Conservation (phyloP, 1,139 yeast genomes). For the Geotrichum bryndzae region DNA sequence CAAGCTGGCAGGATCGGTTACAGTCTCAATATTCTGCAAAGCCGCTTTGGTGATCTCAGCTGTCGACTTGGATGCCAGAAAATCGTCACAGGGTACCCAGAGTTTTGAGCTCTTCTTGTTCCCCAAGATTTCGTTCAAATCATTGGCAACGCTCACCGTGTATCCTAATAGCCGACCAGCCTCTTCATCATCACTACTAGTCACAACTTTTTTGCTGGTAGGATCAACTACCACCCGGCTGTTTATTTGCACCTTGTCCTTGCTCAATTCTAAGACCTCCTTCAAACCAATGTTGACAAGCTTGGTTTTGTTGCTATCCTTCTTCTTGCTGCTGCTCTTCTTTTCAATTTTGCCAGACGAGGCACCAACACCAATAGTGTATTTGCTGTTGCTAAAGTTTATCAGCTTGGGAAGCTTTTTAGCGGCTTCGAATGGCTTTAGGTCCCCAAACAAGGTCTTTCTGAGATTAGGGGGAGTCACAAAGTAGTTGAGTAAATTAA, state of each 20-base stretch:
- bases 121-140: neutral
- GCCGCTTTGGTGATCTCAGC: neutral
- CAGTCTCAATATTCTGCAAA: neutral
- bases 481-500: neutral
- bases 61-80: neutral
- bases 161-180: neutral
- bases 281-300: neutral
- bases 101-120: neutral
- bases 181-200: neutral
- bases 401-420: neutral
- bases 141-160: neutral
- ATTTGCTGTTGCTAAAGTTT: neutral
- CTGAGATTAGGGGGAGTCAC: constrained; percentile 5
- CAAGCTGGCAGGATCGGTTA: neutral
- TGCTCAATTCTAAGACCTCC: neutral
- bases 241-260: neutral
- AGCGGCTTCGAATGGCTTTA: neutral
- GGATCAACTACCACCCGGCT: neutral
- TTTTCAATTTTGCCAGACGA: neutral
- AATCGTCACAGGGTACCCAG: constrained; percentile 2
- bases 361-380: neutral
- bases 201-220: neutral
- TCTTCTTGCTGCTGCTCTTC: neutral
- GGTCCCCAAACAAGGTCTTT: neutral
- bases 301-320: neutral